Conservation (phyloP, 345 rosid genomes). For the Excoecaria agallocha region DNA sequence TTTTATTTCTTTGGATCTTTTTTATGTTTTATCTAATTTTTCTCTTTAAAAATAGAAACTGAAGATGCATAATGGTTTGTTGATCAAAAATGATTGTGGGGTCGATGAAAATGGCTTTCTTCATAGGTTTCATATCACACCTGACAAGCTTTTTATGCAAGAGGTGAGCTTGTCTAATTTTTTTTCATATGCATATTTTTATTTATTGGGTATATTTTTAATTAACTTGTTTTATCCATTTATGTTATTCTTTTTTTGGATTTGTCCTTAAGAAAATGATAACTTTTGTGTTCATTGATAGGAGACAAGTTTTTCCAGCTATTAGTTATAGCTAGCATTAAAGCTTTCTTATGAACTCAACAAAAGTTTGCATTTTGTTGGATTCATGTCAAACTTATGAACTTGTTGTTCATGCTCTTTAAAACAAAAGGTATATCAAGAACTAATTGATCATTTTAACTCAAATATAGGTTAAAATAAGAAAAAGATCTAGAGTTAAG, state of each 20-base stretch:
- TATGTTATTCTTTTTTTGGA: not conserved
- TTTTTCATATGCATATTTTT: not conserved
- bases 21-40: not conserved
- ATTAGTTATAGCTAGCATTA: no score
- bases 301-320: no score
- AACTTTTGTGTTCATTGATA: no score
- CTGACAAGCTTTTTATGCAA: constrained; percentile 75
- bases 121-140: constrained; percentile 49
- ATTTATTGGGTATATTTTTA: not conserved
- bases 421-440: no score
- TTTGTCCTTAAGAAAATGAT: no score
- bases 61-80: constrained; percentile 46
- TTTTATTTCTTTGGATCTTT: not conserved
- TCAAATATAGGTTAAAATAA: no score
- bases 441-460: no score
- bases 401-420: no score
- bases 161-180: constrained; percentile 47
- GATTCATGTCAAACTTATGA: no score
- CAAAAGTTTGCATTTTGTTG: no score
- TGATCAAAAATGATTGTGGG: constrained; percentile 48
- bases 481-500: no score
- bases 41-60: constrained; percentile 34
- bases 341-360: no score
- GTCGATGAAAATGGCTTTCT: constrained; percentile 44
- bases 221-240: not conserved